Conservation (phyloP, 805 yeast species). For the Yarrowia phangngaensis region DNA sequence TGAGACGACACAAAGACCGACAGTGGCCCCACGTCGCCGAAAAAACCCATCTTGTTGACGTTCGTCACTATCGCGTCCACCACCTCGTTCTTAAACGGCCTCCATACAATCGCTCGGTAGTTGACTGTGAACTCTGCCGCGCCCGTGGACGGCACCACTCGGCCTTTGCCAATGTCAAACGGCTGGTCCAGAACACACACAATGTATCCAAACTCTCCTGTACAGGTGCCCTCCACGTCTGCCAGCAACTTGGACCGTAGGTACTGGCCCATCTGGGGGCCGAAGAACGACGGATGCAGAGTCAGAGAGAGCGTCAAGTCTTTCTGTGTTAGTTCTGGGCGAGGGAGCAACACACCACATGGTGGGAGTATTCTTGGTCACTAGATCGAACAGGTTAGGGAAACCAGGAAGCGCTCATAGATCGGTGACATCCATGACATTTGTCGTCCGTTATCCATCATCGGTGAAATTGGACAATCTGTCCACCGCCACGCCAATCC, state of each 20-base stretch:
- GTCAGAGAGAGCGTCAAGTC: slow-evolving; percentile 89
- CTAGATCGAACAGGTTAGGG: background rate
- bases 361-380: background rate
- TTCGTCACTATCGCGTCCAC: slow-evolving; percentile 95
- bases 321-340: slow-evolving; percentile 42
- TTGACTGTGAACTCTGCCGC: slow-evolving; percentile 95
- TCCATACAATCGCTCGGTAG: slow-evolving; percentile 95
- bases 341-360: background rate
- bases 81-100: slow-evolving; percentile 95
- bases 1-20: slow-evolving; percentile 93
- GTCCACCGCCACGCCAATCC: background rate
- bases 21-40: slow-evolving; percentile 96
- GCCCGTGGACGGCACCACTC: slow-evolving; percentile 85
- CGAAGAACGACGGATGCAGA: slow-evolving; percentile 94
- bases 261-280: slow-evolving; percentile 95
- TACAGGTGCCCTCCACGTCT: slow-evolving; percentile 98
- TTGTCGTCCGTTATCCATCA: background rate
- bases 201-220: slow-evolving; percentile 97
- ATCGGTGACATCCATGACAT: background rate
- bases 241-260: slow-evolving; percentile 82
- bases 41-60: slow-evolving; percentile 92
- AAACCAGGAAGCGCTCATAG: no score
- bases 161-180: slow-evolving; percentile 92
- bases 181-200: slow-evolving; percentile 92
- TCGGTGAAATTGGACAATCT: background rate